These are phyloP conservation scores for Rhizopogon sp. DNA, from an alignment of 768 basidiomycete genomes.

Conservation along the genomic window DNA sequence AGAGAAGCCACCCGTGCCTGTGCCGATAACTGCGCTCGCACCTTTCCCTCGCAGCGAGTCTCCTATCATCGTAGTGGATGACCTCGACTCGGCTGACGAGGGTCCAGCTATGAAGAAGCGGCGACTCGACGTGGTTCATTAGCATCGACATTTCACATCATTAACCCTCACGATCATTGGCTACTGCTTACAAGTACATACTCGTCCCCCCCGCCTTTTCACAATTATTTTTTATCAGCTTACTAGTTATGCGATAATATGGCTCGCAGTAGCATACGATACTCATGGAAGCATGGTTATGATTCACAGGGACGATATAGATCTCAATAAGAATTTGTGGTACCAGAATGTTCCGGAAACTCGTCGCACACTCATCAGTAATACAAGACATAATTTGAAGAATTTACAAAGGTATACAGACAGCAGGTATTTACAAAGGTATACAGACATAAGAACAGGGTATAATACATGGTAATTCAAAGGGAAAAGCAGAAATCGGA, in stretches of 20 bases:
- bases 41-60: slow-evolving; percentile 29
- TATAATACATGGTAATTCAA: too few relatives aligned
- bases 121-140: slow-evolving; percentile 19
- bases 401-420: too few relatives aligned
- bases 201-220: not conserved
- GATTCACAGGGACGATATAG: not conserved
- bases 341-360: not conserved
- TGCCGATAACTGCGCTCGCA: slow-evolving; percentile 21
- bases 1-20: slow-evolving; percentile 25
- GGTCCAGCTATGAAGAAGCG: slow-evolving; percentile 55
- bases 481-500: too few relatives aligned
- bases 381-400: too few relatives aligned
- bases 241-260: slow-evolving; percentile 4
- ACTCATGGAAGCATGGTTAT: not conserved
- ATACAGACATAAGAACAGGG: too few relatives aligned
- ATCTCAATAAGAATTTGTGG: not conserved
- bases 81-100: slow-evolving; percentile 49
- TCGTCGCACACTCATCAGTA: not conserved
- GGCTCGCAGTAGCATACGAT: not conserved
- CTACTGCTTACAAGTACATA: not conserved
- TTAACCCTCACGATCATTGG: not conserved
- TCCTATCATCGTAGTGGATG: slow-evolving; percentile 54
- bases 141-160: not conserved
- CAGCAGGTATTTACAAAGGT: too few relatives aligned
- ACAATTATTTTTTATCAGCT: not conserved